Conservation (phyloP, 371 early-diverging fungal species). For the Smittium mucronatum region DNA sequence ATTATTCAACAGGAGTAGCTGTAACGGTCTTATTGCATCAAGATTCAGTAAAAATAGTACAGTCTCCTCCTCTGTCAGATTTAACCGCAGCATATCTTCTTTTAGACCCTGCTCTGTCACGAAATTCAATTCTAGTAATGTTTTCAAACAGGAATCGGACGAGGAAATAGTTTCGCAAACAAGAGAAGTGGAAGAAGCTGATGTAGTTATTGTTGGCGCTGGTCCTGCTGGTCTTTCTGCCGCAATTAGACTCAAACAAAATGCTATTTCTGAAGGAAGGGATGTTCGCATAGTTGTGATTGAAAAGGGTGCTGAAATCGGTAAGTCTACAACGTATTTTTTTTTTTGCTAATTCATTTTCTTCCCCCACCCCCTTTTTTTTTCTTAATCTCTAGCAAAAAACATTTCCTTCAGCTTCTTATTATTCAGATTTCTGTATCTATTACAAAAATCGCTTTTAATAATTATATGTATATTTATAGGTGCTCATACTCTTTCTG, state of each 20-base stretch:
- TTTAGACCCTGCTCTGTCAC: not conserved
- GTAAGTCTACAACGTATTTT: constrained; percentile 26
- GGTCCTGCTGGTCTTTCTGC: constrained; percentile 93
- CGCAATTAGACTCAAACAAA: constrained; percentile 85
- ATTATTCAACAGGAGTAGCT: no score
- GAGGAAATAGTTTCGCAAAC: constrained; percentile 19
- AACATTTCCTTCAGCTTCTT: no score
- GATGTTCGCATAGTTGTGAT: constrained; percentile 83
- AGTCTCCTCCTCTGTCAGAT: no score
- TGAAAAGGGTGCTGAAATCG: constrained; percentile 92
- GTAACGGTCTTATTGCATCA: no score
- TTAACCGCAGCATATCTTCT: no score
- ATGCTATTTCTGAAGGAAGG: constrained; percentile 66
- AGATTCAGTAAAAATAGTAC: no score
- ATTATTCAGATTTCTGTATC: no score
- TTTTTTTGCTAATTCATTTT: not conserved
- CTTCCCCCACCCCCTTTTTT: not conserved
- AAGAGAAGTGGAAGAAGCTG: constrained; percentile 74
- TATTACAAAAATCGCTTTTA: no score
- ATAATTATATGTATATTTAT: no score
- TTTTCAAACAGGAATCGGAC: not conserved
- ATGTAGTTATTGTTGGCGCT: constrained; percentile 92
- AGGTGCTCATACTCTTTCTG: constrained; percentile 84
- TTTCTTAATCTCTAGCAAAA: no score
- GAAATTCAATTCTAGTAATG: not conserved